These are phyloP conservation scores for Cryptococcus wingfieldii DNA, from an alignment of 1,284 basidiomycete genomes.

Conservation along the genomic window DNA sequence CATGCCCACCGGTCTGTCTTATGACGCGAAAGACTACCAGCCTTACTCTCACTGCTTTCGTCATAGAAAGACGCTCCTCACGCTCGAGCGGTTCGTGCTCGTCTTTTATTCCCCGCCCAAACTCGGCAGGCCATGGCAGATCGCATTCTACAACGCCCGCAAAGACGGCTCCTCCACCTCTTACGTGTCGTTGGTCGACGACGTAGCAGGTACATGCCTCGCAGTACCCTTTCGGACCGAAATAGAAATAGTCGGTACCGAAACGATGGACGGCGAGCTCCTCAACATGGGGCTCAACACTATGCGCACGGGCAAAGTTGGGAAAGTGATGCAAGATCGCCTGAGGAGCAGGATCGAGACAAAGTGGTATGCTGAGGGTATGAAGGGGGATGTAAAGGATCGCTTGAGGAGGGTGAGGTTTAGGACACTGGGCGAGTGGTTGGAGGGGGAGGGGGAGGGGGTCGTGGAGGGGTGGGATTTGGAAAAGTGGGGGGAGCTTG, in stretches of 20 bases:
- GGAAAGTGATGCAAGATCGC: constrained; percentile 7
- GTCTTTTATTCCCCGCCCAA: constrained; percentile 2
- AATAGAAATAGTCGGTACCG: constrained; percentile 6
- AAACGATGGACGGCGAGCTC: constrained; percentile 12
- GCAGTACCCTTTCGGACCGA: constrained; percentile 6
- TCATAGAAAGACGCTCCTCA: constrained; percentile 1
- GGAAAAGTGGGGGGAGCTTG: neutral
- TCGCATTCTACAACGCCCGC: constrained; percentile 11
- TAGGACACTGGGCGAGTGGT: constrained; percentile 4
- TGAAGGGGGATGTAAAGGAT: neutral
- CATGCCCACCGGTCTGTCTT: constrained; percentile 12
- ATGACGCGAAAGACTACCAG: constrained; percentile 14
- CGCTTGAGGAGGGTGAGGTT: neutral
- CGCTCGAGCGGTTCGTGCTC: constrained; percentile 3
- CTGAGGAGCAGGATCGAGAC: constrained; percentile 7
- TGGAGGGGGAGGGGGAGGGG: neutral
- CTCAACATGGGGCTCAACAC: constrained; percentile 13
- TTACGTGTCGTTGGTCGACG: constrained; percentile 7
- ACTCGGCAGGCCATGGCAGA: constrained; percentile 9
- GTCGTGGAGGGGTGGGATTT: constrained; percentile 7
- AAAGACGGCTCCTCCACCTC: constrained; percentile 1
- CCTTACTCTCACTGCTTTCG: constrained; percentile 10
- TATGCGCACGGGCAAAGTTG: constrained; percentile 1
- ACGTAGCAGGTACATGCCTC: constrained; percentile 1
- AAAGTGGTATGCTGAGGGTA: constrained; percentile 1